Conservation (phyloP, 2,329 filamentous ascomycete genomes). For the Reticulascus tulasneorum region DNA sequence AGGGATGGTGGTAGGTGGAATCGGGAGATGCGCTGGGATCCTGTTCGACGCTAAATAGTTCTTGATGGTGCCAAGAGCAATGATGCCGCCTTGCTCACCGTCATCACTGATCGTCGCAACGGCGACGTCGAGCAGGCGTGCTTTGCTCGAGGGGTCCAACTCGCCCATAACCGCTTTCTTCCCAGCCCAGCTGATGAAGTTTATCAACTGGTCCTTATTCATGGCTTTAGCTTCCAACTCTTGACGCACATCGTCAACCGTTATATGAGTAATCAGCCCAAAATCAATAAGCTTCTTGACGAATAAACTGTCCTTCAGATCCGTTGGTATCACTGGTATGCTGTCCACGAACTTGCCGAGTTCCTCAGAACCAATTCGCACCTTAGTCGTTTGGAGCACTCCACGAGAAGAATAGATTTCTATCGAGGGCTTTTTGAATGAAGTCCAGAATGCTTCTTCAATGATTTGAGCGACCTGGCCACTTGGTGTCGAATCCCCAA, state of each 20-base stretch:
- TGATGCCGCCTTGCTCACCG: conserved; percentile 61
- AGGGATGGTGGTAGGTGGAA: conserved; percentile 78
- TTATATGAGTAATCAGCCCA: conserved; percentile 83
- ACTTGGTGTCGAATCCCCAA: conserved; percentile 85
- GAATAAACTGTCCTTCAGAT: conserved; percentile 70
- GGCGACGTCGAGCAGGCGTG: conserved; percentile 72
- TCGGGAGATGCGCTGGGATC: conserved; percentile 75
- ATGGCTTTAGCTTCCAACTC: conserved; percentile 82
- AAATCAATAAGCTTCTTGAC: conserved; percentile 78
- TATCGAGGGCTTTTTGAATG: conserved; percentile 75
- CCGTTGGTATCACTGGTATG: conserved; percentile 79
- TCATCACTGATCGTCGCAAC: conserved; percentile 64
- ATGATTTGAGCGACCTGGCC: conserved; percentile 79
- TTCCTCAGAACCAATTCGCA: conserved; percentile 69
- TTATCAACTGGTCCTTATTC: conserved; percentile 69
- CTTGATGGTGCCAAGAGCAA: conserved; percentile 71
- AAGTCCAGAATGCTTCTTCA: conserved; percentile 95
- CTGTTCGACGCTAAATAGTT: conserved; percentile 72
- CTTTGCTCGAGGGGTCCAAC: conserved; percentile 64
- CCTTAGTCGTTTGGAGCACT: conserved; percentile 76
- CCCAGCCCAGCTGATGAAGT: conserved; percentile 82
- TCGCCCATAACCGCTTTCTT: conserved; percentile 68
- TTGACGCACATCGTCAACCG: conserved; percentile 76
- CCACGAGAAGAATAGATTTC: conserved; percentile 87
- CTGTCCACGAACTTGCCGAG: conserved; percentile 73